Base-by-base conservation (phyloP, 1,139 yeast species). In the Petasospora fabianii region DNA sequence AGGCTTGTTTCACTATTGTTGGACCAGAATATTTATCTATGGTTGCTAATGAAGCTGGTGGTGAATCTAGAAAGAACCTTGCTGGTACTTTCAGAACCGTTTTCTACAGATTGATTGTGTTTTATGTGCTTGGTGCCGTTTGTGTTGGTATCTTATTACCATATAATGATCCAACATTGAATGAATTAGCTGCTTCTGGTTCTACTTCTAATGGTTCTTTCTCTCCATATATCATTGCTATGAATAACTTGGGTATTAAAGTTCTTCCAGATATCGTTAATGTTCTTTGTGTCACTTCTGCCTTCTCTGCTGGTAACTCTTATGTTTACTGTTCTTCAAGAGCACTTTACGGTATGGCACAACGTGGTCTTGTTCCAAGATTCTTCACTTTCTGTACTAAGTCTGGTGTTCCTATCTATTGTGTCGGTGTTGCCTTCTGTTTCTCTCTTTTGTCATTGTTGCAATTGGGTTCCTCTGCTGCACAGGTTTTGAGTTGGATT, bases 21-120 rank as follows among this genome's bases (percentile, higher is more conserved):
- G 94, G 94, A 8, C 90, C 94, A 1, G 95, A 82, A 56, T 80
- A 80, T 53, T 73, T 72, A 27, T 61, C 68, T 11, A 49, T 70
- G 47, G 64, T 72, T 21, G 69, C 71, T 17, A 71, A 75, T 26
- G 80, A 75, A 54, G 66, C 73, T 80, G 53, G 53, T 29, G 52
- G 62, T 44, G 63, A 69, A 48, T 75, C 76, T 20, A 62, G 79
- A 56, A 61, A 67, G 38, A 65, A 70, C 34, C 63, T 73, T 11
- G 68, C 68, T 36, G 62, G 63, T 34, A 75, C 78, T 17, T 66
- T 71, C 28, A 68, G 62, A 42, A 62, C 74, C 43, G 66, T 72
- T 36, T 59, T 72, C 36, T 64, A 60, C 56, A 61, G 80, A 53
- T 60, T 72, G 32, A 57, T 69, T 42, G 50, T 63, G 35, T 64